These are phyloP conservation scores for Lyophyllum decastes DNA, from an alignment of 768 basidiomycete species.

Conservation along the genomic window DNA sequence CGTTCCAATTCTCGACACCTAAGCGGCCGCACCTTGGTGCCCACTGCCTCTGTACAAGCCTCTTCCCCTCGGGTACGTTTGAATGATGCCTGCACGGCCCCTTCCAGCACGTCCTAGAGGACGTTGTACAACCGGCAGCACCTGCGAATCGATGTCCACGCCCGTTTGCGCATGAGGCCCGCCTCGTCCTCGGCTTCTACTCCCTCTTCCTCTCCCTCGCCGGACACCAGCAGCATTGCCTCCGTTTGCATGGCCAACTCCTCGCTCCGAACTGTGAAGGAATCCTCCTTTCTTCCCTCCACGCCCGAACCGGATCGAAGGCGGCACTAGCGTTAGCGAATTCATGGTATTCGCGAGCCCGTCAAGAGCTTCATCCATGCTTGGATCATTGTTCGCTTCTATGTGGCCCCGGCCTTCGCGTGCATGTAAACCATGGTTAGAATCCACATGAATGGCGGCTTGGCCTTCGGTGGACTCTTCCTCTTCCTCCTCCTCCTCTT, in stretches of 20 bases:
- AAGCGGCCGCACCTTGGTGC: neutral
- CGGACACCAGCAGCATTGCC: slow-evolving; percentile 3
- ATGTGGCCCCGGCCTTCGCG: slow-evolving; percentile 21
- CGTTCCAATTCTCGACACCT: neutral
- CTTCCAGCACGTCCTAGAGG: slow-evolving; percentile 14
- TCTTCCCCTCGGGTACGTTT: slow-evolving; percentile 6
- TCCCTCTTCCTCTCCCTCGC: slow-evolving; percentile 18
- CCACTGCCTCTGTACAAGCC: neutral
- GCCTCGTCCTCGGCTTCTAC: slow-evolving; percentile 22
- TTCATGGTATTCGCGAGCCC: slow-evolving; percentile 47
- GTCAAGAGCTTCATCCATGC: slow-evolving; percentile 37
- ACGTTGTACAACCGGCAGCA: slow-evolving; percentile 4
- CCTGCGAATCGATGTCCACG: slow-evolving; percentile 16
- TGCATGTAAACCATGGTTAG: slow-evolving; percentile 19
- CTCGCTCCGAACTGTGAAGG: slow-evolving; percentile 29
- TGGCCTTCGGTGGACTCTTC: slow-evolving; percentile 22
- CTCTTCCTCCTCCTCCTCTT: slow-evolving; percentile 28
- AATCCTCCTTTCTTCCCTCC: slow-evolving; percentile 63
- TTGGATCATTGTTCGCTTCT: slow-evolving; percentile 12
- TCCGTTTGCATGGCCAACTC: neutral
- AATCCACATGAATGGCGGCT: slow-evolving; percentile 9
- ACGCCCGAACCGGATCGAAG: slow-evolving; percentile 72
- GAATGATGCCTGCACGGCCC: slow-evolving; percentile 17
- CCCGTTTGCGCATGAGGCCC: neutral
- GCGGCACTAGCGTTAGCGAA: slow-evolving; percentile 61